Percentiles rank a stretch among this genome's conserved stretches.
These are phyloP conservation scores for Botrytis deweyae DNA, from an alignment of 2,329 filamentous ascomycete species.

Conservation along the genomic window DNA sequence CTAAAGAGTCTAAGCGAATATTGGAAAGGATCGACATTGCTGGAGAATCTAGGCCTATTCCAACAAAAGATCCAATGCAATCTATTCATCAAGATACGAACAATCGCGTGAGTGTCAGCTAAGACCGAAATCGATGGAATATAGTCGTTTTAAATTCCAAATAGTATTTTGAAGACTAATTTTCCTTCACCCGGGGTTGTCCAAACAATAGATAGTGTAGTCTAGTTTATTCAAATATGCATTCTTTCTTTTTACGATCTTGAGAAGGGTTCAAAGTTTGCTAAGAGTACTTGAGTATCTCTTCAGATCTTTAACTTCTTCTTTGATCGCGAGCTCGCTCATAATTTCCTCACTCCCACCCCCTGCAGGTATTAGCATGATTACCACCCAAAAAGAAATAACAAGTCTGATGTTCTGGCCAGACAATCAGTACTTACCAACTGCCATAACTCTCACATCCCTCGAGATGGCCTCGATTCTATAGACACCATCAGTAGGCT, in stretches of 20 bases:
- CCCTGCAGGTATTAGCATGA: constrained; percentile 29
- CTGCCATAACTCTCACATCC: constrained; percentile 49
- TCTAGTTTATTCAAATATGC: too few species aligned
- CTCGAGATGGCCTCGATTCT: constrained; percentile 54
- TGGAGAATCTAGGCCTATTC: not conserved
- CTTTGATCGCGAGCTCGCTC: constrained; percentile 37
- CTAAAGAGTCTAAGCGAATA: not conserved
- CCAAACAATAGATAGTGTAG: rapidly evolving
- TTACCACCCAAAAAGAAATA: not conserved
- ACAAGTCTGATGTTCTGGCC: not conserved
- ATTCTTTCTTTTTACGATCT: not conserved
- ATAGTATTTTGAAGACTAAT: too few species aligned
- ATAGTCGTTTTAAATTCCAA: not conserved
- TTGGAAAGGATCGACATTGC: not conserved
- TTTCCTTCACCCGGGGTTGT: too few species aligned
- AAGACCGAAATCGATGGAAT: not conserved
- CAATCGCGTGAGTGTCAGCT: not conserved
- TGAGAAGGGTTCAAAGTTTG: constrained; percentile 28
- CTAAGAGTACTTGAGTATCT: constrained; percentile 28
- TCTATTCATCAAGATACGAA: not conserved
- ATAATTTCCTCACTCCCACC: constrained; percentile 41
- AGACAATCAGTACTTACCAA: constrained; percentile 32
- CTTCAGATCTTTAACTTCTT: constrained; percentile 38
- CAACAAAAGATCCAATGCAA: not conserved
- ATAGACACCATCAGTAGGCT: constrained; percentile 21